phyloP scores from a whole-genome alignment of 306 rosid genomes.

The Castanea crenata region DNA sequence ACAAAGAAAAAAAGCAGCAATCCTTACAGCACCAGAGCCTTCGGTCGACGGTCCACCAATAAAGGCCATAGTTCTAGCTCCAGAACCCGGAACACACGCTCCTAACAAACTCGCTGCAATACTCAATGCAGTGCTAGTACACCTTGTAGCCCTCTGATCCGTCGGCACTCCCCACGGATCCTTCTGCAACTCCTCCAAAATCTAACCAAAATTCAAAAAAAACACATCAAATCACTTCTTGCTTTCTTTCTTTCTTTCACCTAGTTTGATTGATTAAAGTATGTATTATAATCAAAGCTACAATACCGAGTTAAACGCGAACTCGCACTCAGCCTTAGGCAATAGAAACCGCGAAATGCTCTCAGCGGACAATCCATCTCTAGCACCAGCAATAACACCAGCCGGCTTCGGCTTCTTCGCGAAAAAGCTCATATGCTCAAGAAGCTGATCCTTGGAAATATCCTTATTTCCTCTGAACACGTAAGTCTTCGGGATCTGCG shows the following conservation, averaged over 20 bases:
- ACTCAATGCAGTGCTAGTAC: constrained; percentile 84
- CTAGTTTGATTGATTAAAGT: too few species aligned
- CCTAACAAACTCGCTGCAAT: constrained; percentile 91
- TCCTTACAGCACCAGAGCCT: constrained; percentile 91
- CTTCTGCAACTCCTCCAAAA: constrained; percentile 92
- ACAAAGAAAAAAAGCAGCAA: not conserved
- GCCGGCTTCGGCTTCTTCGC: constrained; percentile 69
- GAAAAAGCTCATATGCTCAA: constrained; percentile 87
- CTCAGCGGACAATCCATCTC: constrained; percentile 79
- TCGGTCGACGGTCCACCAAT: constrained; percentile 96
- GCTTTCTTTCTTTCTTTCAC: too few species aligned
- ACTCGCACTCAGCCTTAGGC: constrained; percentile 84
- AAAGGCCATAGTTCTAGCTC: constrained; percentile 89
- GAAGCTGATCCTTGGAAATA: constrained; percentile 71
- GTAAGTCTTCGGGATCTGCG: constrained; percentile 62
- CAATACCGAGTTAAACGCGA: constrained; percentile 72
- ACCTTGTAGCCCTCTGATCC: constrained; percentile 78
- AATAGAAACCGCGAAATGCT: constrained; percentile 78
- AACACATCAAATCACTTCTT: not conserved
- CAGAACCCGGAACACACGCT: constrained; percentile 94
- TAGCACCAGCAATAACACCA: constrained; percentile 85
- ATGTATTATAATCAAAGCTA: not conserved
- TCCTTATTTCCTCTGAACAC: constrained; percentile 87
- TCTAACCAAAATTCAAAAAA: constrained; percentile 33
- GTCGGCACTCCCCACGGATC: constrained; percentile 90